phyloP scores from a whole-genome alignment of 2,329 filamentous ascomycete genomes.

The Dendryphion nanum region DNA sequence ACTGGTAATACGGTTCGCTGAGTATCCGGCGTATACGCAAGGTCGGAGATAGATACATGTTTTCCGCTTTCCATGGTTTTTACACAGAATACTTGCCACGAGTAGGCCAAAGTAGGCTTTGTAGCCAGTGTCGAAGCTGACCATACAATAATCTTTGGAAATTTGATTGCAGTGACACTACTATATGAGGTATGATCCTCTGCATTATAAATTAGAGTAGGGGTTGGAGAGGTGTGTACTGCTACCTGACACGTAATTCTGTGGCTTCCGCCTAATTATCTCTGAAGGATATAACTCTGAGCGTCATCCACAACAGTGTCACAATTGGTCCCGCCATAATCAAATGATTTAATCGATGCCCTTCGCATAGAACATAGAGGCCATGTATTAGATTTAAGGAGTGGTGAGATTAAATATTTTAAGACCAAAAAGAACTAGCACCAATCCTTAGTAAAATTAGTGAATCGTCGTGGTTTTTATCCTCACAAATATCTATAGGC shows the following conservation, averaged over 20 bases:
- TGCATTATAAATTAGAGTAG: not conserved
- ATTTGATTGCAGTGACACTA: not conserved
- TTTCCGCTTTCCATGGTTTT: too few species aligned
- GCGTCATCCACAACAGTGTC: constrained; percentile 13
- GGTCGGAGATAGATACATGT: too few species aligned
- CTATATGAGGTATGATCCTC: not conserved
- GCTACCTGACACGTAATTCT: not conserved
- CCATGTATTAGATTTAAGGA: not conserved
- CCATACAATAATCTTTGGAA: not conserved
- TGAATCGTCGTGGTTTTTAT: too few species aligned
- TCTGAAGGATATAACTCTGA: too few species aligned
- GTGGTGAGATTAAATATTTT: not conserved
- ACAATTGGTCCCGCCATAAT: constrained; percentile 14
- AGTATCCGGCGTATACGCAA: constrained; percentile 5
- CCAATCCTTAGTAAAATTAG: too few species aligned
- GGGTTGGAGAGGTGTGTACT: not conserved
- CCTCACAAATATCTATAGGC: too few species aligned
- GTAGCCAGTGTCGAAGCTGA: not conserved
- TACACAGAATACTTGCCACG: too few species aligned
- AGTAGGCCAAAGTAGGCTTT: too few species aligned
- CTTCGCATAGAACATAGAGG: not conserved
- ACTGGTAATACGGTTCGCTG: constrained; percentile 1
- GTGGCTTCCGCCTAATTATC: not conserved
- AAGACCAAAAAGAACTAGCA: not conserved
- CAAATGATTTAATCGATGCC: constrained; percentile 12